Evolutionary conservation across 768 basidiomycete genomes (phyloP), one percentile per base, ranked within the genome.

Genomic region (Termitomyces sp.): DNA sequence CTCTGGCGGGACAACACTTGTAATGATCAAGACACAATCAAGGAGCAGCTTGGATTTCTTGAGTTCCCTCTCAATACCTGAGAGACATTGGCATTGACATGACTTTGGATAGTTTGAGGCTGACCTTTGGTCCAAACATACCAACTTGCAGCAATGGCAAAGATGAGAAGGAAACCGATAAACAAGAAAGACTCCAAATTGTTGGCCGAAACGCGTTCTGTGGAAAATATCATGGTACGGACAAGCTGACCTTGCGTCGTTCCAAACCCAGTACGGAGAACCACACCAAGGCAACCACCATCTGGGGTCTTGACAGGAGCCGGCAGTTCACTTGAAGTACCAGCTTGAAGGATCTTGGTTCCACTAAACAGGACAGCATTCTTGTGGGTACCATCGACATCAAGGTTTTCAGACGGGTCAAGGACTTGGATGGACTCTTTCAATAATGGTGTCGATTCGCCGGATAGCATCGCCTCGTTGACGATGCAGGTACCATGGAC

Each of bases 401-500:
- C 93, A 40, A 98, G 79, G 23, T 73, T 77, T 50, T 96, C 94
- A 5, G 73, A 68, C 0, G 77, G 74, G 5, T 95, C 90, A 10
- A 93, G 77, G 0, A 98, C 78, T 61, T 93, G 89, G 55, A 98
- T 88, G 14, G 91, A 94, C 66, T 99, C 97, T 67, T 99, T 99
- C 46, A 99, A 77, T 9, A 99, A 77, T 0, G 97, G 97, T 0
- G 97, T 99, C 0, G 94, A 97, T 75, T 99, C 97, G 50, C 97
- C 97, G 1, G 94, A 97, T 2, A 99, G 76, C 97, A 99, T 98
- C 27, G 97, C 97, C 70, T 99, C 97, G 69, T 99, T 99, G 61
- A 98, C 95, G 64, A 99, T 98, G 60, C 88, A 89, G 0, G 93
- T 91, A 10, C 97, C 97, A 55, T 87, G 84, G 12, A 98, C 71